phyloP scores from a whole-genome alignment of 805 yeast genomes.

The Pichia deserticola region DNA sequence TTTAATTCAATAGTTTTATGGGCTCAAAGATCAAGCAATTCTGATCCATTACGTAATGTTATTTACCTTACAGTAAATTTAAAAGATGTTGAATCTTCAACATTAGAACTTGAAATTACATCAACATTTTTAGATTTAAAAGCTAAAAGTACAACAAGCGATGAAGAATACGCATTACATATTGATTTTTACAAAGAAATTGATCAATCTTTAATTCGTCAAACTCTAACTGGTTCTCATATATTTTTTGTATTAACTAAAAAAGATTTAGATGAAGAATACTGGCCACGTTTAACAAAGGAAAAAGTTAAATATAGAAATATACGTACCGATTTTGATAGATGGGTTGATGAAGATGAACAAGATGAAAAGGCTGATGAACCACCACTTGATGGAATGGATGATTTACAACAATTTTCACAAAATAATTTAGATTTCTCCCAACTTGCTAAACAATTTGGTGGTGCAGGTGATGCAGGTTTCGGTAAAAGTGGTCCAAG shows the following conservation, averaged over 20 bases:
- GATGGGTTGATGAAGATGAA: constrained; percentile 98
- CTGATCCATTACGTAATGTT: constrained; percentile 65
- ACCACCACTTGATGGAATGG: constrained; percentile 21
- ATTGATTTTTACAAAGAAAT: constrained; percentile 74
- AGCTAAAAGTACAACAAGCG: constrained; percentile 40
- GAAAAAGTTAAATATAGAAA: constrained; percentile 72
- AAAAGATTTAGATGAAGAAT: constrained; percentile 60
- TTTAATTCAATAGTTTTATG: constrained; percentile 50
- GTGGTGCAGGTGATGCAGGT: constrained; percentile 47
- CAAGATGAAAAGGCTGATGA: constrained; percentile 62
- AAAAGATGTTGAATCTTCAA: constrained; percentile 46
- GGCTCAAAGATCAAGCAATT: constrained; percentile 93
- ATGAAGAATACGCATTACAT: constrained; percentile 46
- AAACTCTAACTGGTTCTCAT: constrained; percentile 56
- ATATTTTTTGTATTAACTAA: constrained; percentile 62
- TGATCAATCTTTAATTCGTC: constrained; percentile 54
- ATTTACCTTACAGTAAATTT: constrained; percentile 68
- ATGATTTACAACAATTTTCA: constrained; percentile 12
- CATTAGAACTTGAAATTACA: constrained; percentile 46
- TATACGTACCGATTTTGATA: constrained; percentile 91
- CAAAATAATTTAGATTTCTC: constrained; percentile 24
- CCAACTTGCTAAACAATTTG: constrained; percentile 26
- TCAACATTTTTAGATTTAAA: constrained; percentile 44
- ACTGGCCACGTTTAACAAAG: constrained; percentile 93
- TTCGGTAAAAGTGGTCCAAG: constrained; percentile 26